Base-by-base conservation (phyloP, 352 stramenopile species). In the Blastocystis sp. region DNA sequence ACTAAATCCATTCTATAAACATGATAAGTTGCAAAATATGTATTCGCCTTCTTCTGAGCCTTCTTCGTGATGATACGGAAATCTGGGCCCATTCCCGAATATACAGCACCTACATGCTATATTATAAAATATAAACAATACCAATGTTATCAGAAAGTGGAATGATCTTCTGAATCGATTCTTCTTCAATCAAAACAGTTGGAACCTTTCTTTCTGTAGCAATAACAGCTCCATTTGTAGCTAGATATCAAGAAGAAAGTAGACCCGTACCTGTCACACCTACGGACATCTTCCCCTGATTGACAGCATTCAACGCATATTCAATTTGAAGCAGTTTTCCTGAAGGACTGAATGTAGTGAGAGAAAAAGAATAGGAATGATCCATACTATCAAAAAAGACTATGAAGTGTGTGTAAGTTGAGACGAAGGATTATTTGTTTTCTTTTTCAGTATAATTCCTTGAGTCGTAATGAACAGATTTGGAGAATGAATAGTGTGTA, bases 261-360 rank as follows among this genome's bases (percentile, higher is more conserved):
- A 27, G 70, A 1, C 64, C 9, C 70, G 53, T 92, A 95, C 93
- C 95, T 76, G 95, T 94, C 91, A 99, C 99, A 90, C 97, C 97
- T 24, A 99, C 92, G 57, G 96, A 98, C 30, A 96, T 98, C 88
- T 98, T 97, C 35, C 97, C 97, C 90, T 98, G 95, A 79, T 94
- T 94, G n/a, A 99, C 97, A 7, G 96, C 96, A 89, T 98, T 98
- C 0, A 99, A 93, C 37, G 97, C 97, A 90, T 99, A 98, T 92
- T 99, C 97, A 90, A 99, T 99, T 93, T 99, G 97, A 64, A 99
- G 93, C 64, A 99, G 93, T 93, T 99, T 99, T 64, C 97, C 97
- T 48, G 95, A 98, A 87, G 96, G 94, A 91, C 96, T 98, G 93
- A 99, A 99, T 81, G 97, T 99, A 90, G 97, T 99, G 76, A 99